phyloP scores from a whole-genome alignment of 129 eudicot genomes.

The Pittosporum tobira region DNA sequence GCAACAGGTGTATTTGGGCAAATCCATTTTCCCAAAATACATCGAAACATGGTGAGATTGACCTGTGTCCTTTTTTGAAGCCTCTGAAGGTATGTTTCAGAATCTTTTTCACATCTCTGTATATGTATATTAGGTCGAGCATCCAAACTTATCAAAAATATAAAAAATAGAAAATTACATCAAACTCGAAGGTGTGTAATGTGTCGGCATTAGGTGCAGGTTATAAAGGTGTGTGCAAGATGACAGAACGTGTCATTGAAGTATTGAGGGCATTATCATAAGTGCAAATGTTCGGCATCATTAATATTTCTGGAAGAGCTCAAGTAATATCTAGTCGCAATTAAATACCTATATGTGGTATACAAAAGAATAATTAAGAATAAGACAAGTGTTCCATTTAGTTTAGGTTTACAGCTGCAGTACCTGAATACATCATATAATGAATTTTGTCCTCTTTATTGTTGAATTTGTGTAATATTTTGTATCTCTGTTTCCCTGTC shows the following conservation, averaged over 20 bases:
- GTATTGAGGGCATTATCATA: background rate
- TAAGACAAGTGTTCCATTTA: background rate
- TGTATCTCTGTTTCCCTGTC: background rate
- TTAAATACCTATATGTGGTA: background rate
- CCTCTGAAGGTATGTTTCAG: background rate
- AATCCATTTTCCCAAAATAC: constrained; percentile 40
- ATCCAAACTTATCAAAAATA: background rate
- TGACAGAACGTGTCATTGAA: background rate
- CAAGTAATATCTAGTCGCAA: background rate
- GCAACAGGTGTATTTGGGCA: constrained; percentile 68
- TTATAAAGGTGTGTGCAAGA: background rate
- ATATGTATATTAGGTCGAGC: no score
- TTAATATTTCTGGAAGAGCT: background rate
- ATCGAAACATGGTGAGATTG: constrained; percentile 32
- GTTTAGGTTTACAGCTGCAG: background rate
- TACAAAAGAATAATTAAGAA: background rate
- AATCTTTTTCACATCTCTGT: background rate
- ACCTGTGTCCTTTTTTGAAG: background rate
- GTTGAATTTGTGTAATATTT: background rate
- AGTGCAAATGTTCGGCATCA: background rate
- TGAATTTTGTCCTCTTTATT: background rate
- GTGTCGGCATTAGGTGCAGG: background rate
- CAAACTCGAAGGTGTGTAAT: background rate
- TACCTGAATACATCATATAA: background rate
- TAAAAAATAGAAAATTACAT: background rate